Base-by-base conservation (phyloP, 2,329 filamentous ascomycete species). In the Talaromyces sp. region DNA sequence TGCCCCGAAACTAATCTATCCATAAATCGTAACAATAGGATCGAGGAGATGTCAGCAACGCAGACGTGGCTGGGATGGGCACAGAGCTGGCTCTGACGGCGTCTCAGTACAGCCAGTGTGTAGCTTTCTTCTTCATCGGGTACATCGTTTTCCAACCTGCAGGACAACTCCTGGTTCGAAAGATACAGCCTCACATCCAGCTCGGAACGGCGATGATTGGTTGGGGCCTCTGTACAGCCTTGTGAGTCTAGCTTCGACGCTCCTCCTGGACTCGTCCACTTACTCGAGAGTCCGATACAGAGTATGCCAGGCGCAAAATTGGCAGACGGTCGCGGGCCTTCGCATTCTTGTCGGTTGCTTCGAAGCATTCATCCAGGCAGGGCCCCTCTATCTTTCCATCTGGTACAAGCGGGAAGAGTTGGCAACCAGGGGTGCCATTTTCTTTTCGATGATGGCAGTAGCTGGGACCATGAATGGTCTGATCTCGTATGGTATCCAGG, bases 281-380 rank as follows among this genome's bases (percentile, higher is more conserved):
- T n/a, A n/a, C n/a, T n/a, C n/a, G n/a, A n/a, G n/a, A n/a, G n/a
- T n/a, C n/a, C n/a, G n/a, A n/a, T n/a, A n/a, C n/a, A n/a, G n/a
- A n/a, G n/a, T n/a, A n/a, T n/a, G n/a, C n/a, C n/a, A n/a, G n/a
- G n/a, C n/a, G n/a, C n/a, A n/a, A n/a, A n/a, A n/a, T n/a, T n/a
- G n/a, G n/a, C n/a, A n/a, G n/a, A n/a, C n/a, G n/a, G n/a, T n/a
- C n/a, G n/a, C n/a, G n/a, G n/a, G n/a, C n/a, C n/a, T n/a, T n/a
- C n/a, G n/a, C n/a, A n/a, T n/a, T n/a, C n/a, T n/a, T n/a, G n/a
- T n/a, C n/a, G n/a, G n/a, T n/a, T n/a, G n/a, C n/a, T n/a, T n/a
- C 24, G 56, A 58, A 38, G 56, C 56, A 7, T 58, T 58, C 26
- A 10, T 58, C 5, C 27, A 58, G 0, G 82, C 82, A 60, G 86